These are phyloP conservation scores for Fonsecaea nubica DNA, from an alignment of 2,329 filamentous ascomycete species.

Conservation along the genomic window DNA sequence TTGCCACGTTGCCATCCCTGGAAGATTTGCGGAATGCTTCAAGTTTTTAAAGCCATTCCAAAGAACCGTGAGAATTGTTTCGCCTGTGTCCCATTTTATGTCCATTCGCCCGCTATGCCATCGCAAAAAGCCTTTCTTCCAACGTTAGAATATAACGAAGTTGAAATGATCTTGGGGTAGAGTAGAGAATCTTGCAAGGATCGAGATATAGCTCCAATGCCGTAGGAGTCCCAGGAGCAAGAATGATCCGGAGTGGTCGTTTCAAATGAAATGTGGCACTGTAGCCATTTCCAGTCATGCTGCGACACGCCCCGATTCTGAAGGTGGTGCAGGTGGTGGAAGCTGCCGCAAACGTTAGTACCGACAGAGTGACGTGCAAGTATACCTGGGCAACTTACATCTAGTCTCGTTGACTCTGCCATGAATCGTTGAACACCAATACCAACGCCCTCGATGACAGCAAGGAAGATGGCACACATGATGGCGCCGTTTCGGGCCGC, in stretches of 20 bases:
- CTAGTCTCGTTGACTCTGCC: slow-evolving; percentile 83
- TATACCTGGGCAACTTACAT: slow-evolving; percentile 59
- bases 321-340: slow-evolving; percentile 40
- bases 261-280: slow-evolving; percentile 38
- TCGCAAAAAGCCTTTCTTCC: slow-evolving; percentile 19
- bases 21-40: neutral
- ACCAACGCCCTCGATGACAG: slow-evolving; percentile 95
- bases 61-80: slow-evolving; percentile 4
- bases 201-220: neutral
- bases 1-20: neutral
- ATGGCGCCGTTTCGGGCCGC: slow-evolving; percentile 95
- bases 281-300: slow-evolving; percentile 40
- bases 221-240: slow-evolving; percentile 20
- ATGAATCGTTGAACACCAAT: slow-evolving; percentile 96
- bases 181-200: slow-evolving; percentile 35
- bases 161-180: slow-evolving; percentile 27
- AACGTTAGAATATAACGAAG: slow-evolving; percentile 17
- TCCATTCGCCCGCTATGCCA: slow-evolving; percentile 38
- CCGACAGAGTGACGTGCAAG: neutral
- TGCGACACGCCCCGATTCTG: slow-evolving; percentile 39
- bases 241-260: slow-evolving; percentile 19
- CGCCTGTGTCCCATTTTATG: slow-evolving; percentile 14
- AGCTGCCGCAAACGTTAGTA: slow-evolving; percentile 38
- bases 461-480: slow-evolving; percentile 90
- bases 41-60: slow-evolving; percentile 1